Evolutionary conservation across 306 rosid genomes (phyloP), one percentile per base, ranked within the genome.

Genomic region (Ziziphus jujuba): DNA sequence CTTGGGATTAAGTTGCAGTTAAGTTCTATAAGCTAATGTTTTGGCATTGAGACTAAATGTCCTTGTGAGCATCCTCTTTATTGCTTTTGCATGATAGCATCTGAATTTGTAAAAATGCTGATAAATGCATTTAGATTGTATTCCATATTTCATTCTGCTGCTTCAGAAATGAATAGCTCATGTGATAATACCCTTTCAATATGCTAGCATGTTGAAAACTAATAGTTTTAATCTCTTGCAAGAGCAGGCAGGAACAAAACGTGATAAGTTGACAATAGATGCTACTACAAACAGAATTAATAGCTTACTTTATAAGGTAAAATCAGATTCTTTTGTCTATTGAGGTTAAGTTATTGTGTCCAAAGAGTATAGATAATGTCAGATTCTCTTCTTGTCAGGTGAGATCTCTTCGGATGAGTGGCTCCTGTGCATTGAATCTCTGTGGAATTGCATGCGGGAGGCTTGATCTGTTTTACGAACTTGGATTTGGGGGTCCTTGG

Each of bases 371-470:
- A 34, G 15, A 76, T 61, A 49, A 61, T 65, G 43, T 64, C 8
- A 23, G 44, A 56, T 40, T 60, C 72, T 62, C 47, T 67, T 68
- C 7, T 79, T 51, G 53, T 62, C 82, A 95, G 99, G 99, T 95
- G 91, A 88, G 99, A 72, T 88, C 97, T 65, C 68, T 95, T 62
- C 84, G 97, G 70, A 89, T 89, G 85, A 71, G 82, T 82, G 99
- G 99, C 74, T 95, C 97, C 2, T 90, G 96, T 70, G 99, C 99
- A 44, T 68, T 95, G 86, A 79, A 88, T 80, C 97, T 95, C 48
- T 95, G 99, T 85, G 99, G 96, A 72, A 60, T 95, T 52, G 99
- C 99, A 50, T 87, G 97, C 65, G 97, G 99, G 81, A 90, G 99
- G 82, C 75, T 95, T 36, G 97, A 95, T 79, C 73, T 85, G 33